These are phyloP conservation scores for Hericium coralloides DNA, from an alignment of 768 basidiomycete genomes.

Conservation along the genomic window DNA sequence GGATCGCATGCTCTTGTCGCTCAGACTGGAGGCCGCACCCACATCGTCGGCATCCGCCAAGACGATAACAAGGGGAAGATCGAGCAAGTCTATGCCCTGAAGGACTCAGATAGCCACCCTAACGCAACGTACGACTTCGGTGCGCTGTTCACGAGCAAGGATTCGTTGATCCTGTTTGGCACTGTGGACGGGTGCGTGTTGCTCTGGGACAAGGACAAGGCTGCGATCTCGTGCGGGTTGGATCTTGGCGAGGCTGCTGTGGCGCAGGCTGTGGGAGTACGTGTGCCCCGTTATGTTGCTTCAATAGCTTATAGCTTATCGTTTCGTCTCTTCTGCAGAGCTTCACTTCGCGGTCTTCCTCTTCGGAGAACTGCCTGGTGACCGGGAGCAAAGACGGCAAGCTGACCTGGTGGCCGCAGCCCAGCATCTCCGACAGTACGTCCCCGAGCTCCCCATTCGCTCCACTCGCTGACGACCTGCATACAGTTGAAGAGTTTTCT, in stretches of 20 bases:
- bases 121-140: slow-evolving; percentile 28
- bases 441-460: not conserved
- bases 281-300: not conserved
- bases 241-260: slow-evolving; percentile 44
- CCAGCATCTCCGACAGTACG: not conserved
- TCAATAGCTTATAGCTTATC: not conserved
- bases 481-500: slow-evolving; percentile 1
- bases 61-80: slow-evolving; percentile 43
- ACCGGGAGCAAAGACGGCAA: slow-evolving; percentile 14
- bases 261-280: slow-evolving; percentile 10
- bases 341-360: not conserved
- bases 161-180: slow-evolving; percentile 51
- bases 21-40: slow-evolving; percentile 39
- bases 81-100: slow-evolving; percentile 41
- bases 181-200: slow-evolving; percentile 43
- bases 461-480: not conserved
- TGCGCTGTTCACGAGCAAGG: slow-evolving; percentile 44
- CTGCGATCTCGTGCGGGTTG: slow-evolving; percentile 45
- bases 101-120: slow-evolving; percentile 29
- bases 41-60: slow-evolving; percentile 41
- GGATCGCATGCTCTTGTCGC: slow-evolving; percentile 47
- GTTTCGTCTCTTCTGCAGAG: not conserved
- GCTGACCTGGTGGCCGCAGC: slow-evolving; percentile 13
- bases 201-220: slow-evolving; percentile 54
- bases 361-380: slow-evolving; percentile 3